phyloP scores from a whole-genome alignment of 2,329 filamentous ascomycete species.

The Pyrenochaeta sp. region DNA sequence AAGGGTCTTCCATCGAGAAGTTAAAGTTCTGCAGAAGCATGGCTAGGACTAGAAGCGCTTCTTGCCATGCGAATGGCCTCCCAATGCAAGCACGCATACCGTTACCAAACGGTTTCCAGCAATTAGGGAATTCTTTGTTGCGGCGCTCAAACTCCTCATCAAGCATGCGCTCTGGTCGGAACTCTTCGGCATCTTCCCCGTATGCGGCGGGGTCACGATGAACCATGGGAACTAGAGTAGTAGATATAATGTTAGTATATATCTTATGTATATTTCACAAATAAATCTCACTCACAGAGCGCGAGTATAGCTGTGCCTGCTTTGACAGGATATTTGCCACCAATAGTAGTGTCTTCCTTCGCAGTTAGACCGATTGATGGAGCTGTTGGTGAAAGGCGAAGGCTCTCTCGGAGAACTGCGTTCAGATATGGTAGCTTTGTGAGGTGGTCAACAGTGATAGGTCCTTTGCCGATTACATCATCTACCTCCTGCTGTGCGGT shows the following conservation, averaged over 20 bases:
- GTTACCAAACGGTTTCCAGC: conserved; percentile 65
- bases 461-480: conserved; percentile 57
- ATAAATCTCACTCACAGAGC: conserved; percentile 10
- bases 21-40: conserved; percentile 58
- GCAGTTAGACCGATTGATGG: conserved; percentile 57
- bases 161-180: conserved; percentile 59
- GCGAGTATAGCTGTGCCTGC: conserved; percentile 42
- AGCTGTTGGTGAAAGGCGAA: conserved; percentile 64
- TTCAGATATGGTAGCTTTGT: conserved; percentile 63
- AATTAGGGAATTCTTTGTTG: conserved; percentile 50
- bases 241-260: not conserved
- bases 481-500: conserved; percentile 65
- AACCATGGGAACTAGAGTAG: conserved; percentile 20
- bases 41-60: conserved; percentile 56
- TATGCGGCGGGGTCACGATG: conserved; percentile 55
- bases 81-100: conserved; percentile 64
- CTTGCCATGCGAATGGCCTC: conserved; percentile 64
- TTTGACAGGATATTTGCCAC: conserved; percentile 51
- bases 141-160: conserved; percentile 52
- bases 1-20: conserved; percentile 53
- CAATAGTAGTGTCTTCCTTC: conserved; percentile 44
- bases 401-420: conserved; percentile 63
- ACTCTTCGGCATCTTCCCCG: conserved; percentile 56
- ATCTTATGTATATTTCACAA: too few species aligned
- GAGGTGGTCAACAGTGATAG: conserved; percentile 60